Percentiles rank a stretch among this genome's conserved stretches.
Evolutionary conservation across 495 filamentous ascomycete genomes (phyloP).

Genomic region (Copromyces sp.): DNA sequence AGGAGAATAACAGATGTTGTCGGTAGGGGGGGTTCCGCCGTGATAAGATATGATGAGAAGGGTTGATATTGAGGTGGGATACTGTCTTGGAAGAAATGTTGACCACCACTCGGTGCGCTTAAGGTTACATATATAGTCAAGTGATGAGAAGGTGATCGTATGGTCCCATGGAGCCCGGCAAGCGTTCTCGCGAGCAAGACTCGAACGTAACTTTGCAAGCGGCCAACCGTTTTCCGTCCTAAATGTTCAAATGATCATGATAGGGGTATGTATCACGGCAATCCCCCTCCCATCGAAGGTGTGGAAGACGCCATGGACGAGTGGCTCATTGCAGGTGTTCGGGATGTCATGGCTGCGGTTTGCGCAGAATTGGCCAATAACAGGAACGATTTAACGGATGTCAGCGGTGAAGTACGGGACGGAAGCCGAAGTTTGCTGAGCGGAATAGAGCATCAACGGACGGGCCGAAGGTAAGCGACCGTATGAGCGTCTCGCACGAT

Average conservation of each 20-base stretch:
- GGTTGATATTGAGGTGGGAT: neutral
- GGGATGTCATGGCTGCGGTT: neutral
- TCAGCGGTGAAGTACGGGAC: neutral
- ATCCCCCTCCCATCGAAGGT: neutral
- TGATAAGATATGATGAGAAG: neutral
- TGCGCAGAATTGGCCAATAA: neutral
- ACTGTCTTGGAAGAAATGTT: neutral
- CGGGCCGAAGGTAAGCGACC: neutral
- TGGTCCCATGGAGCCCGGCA: neutral
- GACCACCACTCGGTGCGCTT: neutral
- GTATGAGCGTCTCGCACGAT: neutral
- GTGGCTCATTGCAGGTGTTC: neutral
- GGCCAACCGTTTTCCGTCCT: neutral
- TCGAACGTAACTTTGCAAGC: neutral
- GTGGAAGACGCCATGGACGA: neutral
- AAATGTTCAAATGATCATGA: neutral
- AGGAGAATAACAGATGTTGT: neutral
- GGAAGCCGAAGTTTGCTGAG: neutral
- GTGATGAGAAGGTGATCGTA: neutral
- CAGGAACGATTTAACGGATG: neutral
- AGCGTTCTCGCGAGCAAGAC: neutral
- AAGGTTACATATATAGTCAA: neutral
- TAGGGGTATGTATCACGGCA: neutral
- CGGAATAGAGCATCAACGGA: neutral
- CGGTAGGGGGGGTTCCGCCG: neutral